These are phyloP conservation scores for Diaporthe nobilis DNA, from an alignment of 2,329 filamentous ascomycete species.

Conservation along the genomic window DNA sequence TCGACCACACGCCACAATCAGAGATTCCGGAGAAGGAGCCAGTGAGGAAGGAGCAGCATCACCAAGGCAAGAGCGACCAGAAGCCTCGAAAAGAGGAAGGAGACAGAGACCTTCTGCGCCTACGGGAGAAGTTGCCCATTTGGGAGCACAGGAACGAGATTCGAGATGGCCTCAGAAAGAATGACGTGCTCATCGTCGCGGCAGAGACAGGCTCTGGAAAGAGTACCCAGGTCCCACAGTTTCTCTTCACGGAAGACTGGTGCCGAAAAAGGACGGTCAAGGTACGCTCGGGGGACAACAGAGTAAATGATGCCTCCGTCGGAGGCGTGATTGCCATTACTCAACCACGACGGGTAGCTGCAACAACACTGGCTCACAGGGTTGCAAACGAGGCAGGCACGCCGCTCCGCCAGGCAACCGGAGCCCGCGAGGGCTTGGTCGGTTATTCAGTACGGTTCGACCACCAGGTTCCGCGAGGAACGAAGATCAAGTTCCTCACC, in stretches of 20 bases:
- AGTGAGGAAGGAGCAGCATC: neutral
- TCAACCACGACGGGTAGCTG: slow-evolving; percentile 92
- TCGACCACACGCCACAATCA: neutral
- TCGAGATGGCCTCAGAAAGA: slow-evolving; percentile 71
- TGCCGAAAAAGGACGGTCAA: slow-evolving; percentile 74
- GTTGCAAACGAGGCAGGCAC: slow-evolving; percentile 83
- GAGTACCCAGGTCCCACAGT: slow-evolving; percentile 96
- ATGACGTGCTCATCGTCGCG: slow-evolving; percentile 86
- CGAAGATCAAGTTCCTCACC: slow-evolving; percentile 92
- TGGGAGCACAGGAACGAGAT: slow-evolving; percentile 83
- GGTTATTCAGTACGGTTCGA: slow-evolving; percentile 98
- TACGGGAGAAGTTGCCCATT: slow-evolving; percentile 82
- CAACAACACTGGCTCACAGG: slow-evolving; percentile 88
- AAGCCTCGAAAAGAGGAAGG: slow-evolving; percentile 35
- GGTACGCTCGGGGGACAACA: slow-evolving; percentile 51
- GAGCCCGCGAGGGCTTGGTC: slow-evolving; percentile 68
- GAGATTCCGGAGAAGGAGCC: neutral
- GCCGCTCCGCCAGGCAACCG: slow-evolving; percentile 59
- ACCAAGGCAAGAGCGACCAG: neutral
- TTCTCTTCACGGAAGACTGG: slow-evolving; percentile 84
- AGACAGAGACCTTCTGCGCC: slow-evolving; percentile 47
- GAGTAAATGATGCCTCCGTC: slow-evolving; percentile 64
- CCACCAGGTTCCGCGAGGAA: slow-evolving; percentile 84
- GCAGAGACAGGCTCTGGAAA: slow-evolving; percentile 98
- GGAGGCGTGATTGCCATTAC: slow-evolving; percentile 93